phyloP scores from a whole-genome alignment of 2,329 filamentous ascomycete species.

The Lizonia empirigonia region DNA sequence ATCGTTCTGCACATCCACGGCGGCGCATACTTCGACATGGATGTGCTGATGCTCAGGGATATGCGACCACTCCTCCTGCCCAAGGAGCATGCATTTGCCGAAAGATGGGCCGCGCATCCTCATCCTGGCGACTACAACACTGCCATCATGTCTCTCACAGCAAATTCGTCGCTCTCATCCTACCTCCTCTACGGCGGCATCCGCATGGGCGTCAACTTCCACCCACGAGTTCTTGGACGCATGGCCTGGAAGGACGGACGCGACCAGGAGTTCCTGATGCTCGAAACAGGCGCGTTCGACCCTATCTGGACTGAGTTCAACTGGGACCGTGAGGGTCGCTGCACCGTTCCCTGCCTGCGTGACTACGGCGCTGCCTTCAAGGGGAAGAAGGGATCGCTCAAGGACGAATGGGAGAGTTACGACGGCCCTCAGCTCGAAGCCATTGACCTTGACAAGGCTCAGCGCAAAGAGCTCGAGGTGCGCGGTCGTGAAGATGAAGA shows the following conservation, averaged over 20 bases:
- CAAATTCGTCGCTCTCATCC: conserved; percentile 61
- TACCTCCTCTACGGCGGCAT: conserved; percentile 62
- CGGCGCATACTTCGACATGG: conserved; percentile 63
- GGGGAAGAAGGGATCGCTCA: conserved; percentile 52
- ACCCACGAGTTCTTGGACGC: conserved; percentile 60
- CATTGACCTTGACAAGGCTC: conserved; percentile 37
- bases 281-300: conserved; percentile 63
- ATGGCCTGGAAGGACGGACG: conserved; percentile 63
- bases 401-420: conserved; percentile 61
- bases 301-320: conserved; percentile 65
- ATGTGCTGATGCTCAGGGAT: conserved; percentile 60
- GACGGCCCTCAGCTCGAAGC: conserved; percentile 52
- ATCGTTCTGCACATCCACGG: conserved; percentile 61
- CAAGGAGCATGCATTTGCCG: conserved; percentile 59
- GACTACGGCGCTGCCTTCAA: conserved; percentile 61
- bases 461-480: conserved; percentile 35
- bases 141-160: conserved; percentile 61
- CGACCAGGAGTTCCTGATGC: conserved; percentile 61
- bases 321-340: conserved; percentile 58
- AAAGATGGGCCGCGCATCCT: conserved; percentile 61
- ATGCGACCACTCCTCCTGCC: conserved; percentile 60
- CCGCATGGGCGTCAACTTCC: conserved; percentile 64
- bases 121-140: conserved; percentile 63
- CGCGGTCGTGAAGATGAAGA: conserved; percentile 34
- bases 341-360: conserved; percentile 60